Evolutionary conservation across 352 stramenopile genomes (phyloP), one percentile per base, ranked within the genome.

Genomic region (Globisporangium alternatum): DNA sequence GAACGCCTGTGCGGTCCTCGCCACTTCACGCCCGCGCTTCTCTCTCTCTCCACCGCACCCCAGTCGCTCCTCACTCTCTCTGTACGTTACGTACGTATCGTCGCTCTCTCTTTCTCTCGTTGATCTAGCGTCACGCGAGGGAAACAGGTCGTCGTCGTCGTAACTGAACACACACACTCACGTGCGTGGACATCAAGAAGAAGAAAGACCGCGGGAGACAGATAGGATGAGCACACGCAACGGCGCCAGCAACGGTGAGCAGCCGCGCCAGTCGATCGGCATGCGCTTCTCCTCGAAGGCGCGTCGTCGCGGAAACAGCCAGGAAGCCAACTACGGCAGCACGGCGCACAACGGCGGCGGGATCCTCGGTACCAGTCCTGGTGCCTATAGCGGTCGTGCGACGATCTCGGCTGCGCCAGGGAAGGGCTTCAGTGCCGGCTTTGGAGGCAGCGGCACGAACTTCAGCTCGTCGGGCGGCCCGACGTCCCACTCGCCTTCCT

Each of bases 261-360:
- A 47, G 62, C 45, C 44, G 30, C 71, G 67, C 47, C 69, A 72
- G 60, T 75, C 74, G 57, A 84, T 88, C 58, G 75, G 72, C 60
- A 85, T 88, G 69, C 81, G 83, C 65, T 90, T 92, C 64, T 86
- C 68, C 55, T 90, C 90, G 66, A 72, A 66, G 52, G 70, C 78
- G 58, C 81, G 81, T 5, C 70, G 83, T 44, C 81, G 83, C 60
- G 83, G 81, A 44, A 92, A 88, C 70, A 88, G 77, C 62, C 78
- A 89, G 45, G 80, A 88, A 25, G 78, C 78, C 9, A 64, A 73
- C n/a, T 64, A 77, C 31, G 70, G 67, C 61, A 65, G 57, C 28
- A 67, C 65, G 44, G 60, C 64, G 49, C 75, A 74, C 52, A 66
- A 72, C 48, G 68, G 64, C 56, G 44, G 61, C 48, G 30, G 31